Base-by-base conservation (phyloP, 306 rosid species). In the Vigna radiata region DNA sequence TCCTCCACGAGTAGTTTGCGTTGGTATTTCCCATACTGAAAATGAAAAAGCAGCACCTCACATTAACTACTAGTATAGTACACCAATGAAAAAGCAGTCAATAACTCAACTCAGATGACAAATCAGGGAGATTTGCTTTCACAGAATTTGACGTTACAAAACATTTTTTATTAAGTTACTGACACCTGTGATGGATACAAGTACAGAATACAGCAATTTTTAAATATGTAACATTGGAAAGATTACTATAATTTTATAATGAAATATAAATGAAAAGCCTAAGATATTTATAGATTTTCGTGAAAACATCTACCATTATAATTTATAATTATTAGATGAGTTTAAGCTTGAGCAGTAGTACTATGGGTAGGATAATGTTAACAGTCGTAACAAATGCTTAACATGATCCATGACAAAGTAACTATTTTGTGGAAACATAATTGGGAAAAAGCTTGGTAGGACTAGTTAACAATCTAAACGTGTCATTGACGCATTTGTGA, bases 1-100 rank as follows among this genome's bases (percentile, higher is more conserved):
- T 96, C 99, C 88, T 92, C 99, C 50, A 91, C 91, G 18, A 91
- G 85, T 61, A 85, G 85, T 77, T 79, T 87, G n/a, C 91, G 90
- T 77, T 92, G 96, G 81, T 88, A 84, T 63, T 64, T 89, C 52
- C 96, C 99, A 77, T 92, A 96, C 98, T 92, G 90, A 81, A 96
- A 61, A 77, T 43, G 54, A 60, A 82, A 85, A 14, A 80, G 50
- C 49, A 71, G 15, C 17, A 70, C 39, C 83, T 63, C 76, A 74
- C 46, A 68, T 82, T 68, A 82, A 65, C 72, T 29, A 54, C 70
- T 64, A 23, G 11, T 68, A 53, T 33, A 43, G 19, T 41, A 70
- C 33, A 48, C 66, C 72, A 44, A 62, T 27, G 27, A 69, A 47
- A 64, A 81, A 62, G 68, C 48, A 46, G 61, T 60, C 67, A 75